Evolutionary conservation across 2,329 filamentous ascomycete species (phyloP).

Genomic region (Fusarium austroafricanum): DNA sequence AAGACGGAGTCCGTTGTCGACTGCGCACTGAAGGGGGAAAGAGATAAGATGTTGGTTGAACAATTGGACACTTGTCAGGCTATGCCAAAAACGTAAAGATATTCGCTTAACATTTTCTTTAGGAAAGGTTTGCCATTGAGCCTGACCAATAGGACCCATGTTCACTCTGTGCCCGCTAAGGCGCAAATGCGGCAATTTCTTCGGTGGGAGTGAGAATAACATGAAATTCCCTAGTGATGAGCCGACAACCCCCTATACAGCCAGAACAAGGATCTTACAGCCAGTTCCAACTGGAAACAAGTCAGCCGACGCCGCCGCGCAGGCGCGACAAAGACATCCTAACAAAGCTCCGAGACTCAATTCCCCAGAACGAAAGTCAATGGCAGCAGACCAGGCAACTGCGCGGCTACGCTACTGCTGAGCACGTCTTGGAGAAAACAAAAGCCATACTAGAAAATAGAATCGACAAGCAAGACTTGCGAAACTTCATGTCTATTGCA

Average conservation of each 20-base stretch:
- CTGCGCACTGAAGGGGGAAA: no score
- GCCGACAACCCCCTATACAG: not conserved
- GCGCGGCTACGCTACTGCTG: not conserved
- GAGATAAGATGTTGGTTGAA: no score
- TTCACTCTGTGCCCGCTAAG: no score
- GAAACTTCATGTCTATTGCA: not conserved
- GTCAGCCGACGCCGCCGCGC: not conserved
- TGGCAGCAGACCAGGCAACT: not conserved
- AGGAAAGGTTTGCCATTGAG: not conserved
- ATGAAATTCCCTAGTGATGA: not conserved
- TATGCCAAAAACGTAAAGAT: no score
- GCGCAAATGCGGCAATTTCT: not conserved
- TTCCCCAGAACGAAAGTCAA: not conserved
- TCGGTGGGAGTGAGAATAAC: not conserved
- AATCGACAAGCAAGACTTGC: not conserved
- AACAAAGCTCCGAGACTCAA: not conserved
- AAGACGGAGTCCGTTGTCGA: no score
- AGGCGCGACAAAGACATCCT: not conserved
- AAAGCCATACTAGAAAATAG: not conserved
- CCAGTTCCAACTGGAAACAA: not conserved
- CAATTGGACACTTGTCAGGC: no score
- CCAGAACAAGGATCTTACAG: not conserved
- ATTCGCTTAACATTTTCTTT: not conserved
- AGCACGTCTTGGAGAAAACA: not conserved
- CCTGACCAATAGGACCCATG: not conserved